Percentiles rank a stretch among this genome's conserved stretches.
Conservation (phyloP, 106 monocot genomes). For the Amphibolis antarctica region DNA sequence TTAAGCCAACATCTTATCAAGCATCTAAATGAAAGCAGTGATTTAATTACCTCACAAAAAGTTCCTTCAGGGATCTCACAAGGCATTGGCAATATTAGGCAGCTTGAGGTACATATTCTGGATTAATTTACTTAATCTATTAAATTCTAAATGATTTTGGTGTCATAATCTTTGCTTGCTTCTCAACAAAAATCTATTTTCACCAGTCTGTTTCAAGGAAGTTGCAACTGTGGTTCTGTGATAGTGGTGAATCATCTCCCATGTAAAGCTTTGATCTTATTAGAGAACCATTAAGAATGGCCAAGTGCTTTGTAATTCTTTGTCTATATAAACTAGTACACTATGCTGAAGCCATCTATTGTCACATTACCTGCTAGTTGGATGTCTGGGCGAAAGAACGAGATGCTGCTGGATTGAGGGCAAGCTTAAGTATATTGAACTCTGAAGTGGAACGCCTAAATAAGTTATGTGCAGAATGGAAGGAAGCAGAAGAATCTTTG, state of each 20-base stretch:
- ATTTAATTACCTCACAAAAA: conserved; percentile 32
- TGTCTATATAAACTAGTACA: too few species aligned
- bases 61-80: conserved; percentile 50
- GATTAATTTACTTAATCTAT: too few species aligned
- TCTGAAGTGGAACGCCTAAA: conserved; percentile 80
- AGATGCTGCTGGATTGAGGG: conserved; percentile 83
- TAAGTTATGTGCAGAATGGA: conserved; percentile 79
- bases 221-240: too few species aligned
- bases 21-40: conserved; percentile 58
- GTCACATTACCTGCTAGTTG: conserved; percentile 28
- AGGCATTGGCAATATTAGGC: conserved; percentile 40
- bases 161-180: neutral
- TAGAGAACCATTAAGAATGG: too few species aligned
- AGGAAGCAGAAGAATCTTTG: conserved; percentile 90
- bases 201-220: neutral
- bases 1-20: conserved; percentile 65
- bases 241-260: too few species aligned
- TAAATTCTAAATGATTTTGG: too few species aligned
- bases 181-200: neutral
- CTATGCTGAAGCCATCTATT: too few species aligned
- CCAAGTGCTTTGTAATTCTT: too few species aligned
- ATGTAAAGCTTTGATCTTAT: too few species aligned
- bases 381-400: conserved; percentile 87
- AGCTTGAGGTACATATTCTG: conserved; percentile 55
- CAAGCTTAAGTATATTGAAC: conserved; percentile 71